These are phyloP conservation scores for Irpex lacteus DNA, from an alignment of 1,284 basidiomycete genomes.

Conservation along the genomic window DNA sequence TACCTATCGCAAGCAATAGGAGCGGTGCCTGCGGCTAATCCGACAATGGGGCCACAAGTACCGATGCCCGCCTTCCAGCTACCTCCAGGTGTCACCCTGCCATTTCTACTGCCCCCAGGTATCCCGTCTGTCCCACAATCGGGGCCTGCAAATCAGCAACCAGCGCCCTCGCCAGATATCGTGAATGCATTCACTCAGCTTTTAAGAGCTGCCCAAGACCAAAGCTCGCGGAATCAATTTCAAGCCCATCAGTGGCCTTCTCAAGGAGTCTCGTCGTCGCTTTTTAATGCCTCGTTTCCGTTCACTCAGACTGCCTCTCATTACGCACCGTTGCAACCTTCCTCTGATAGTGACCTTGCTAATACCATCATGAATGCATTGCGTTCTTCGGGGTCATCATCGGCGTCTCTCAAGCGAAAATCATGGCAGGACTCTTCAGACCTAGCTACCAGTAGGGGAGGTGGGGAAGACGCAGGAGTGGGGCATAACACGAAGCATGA, in stretches of 20 bases:
- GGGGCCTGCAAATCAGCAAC: background rate
- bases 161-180: background rate
- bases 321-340: background rate
- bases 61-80: background rate
- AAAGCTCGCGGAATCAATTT: background rate
- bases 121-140: background rate
- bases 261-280: background rate
- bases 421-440: background rate
- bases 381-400: background rate
- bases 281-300: background rate
- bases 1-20: background rate
- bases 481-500: background rate
- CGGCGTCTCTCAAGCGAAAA: background rate
- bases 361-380: background rate
- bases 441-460: background rate
- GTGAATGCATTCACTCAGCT: background rate
- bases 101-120: background rate
- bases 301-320: background rate
- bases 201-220: background rate
- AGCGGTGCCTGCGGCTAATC: background rate
- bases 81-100: background rate
- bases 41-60: background rate
- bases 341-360: background rate
- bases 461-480: background rate
- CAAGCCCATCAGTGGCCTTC: conserved; percentile 1